Evolutionary conservation across 495 filamentous ascomycete species (phyloP), one percentile per base, ranked within the genome.

Genomic region (Daldinia childiae): DNA sequence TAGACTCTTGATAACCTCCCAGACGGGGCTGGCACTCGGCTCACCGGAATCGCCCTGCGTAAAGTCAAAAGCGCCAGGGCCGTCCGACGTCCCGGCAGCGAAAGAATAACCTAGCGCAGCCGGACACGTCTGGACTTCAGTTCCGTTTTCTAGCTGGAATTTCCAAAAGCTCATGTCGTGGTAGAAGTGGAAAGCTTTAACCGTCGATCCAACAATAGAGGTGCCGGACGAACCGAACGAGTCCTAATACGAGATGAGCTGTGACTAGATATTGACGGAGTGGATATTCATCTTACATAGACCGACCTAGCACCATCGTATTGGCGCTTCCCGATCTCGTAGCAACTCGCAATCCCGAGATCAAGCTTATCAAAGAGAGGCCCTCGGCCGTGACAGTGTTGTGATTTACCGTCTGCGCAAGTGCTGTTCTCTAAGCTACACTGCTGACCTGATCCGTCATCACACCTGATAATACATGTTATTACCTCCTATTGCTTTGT

Each of bases 91-190:
- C 27, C 95, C 95, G 15, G 91, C 95, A 17, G 95, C 95, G 79
- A 99, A 99, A 8, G 90, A 92, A 69, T 93, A 93, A 52, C 95
- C 95, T n/a, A 99, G 82, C 0, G 93, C 95, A 3, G 95, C 95
- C 34, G 93, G 90, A 76, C 95, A 98, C 5, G 95, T 97, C 67
- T 84, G 88, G 15, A 92, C 87, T 3, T 77, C 81, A 19, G 89
- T 91, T 50, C 91, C 92, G 74, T 97, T 93, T 4, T 90, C 84
- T 11, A 94, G 88, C 19, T 84, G 80, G 75, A 98, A 97, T 4
- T 79, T 79, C 72, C 77, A 86, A 76, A 79, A 87, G 21, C 62
- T 60, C 86, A 88, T 88, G 71, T 93, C 85, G n/a, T 90, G 84
- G 74, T 87, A 93, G 36, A 88, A 86, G 75, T 93, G 89, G 79